Conservation (phyloP, 1,284 basidiomycete genomes). For the Macrocystidia cucumis region DNA sequence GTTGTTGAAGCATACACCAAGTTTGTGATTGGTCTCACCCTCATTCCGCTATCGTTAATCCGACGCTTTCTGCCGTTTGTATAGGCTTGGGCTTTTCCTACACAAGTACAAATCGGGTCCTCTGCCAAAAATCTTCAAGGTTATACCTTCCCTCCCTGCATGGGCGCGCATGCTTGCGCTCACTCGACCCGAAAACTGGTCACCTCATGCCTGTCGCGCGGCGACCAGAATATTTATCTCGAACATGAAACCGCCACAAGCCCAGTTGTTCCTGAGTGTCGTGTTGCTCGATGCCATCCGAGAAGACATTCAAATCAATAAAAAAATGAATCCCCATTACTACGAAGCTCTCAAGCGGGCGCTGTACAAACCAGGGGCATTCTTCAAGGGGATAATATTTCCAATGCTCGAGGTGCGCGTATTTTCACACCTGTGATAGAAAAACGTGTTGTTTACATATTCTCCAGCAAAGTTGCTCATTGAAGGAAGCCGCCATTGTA, state of each 20-base stretch:
- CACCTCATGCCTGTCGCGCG: constrained; percentile 90
- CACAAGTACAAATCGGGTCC: constrained; percentile 93
- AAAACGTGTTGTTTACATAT: constrained; percentile 3
- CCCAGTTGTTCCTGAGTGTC: constrained; percentile 90
- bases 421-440: constrained; percentile 3
- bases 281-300: constrained; percentile 89
- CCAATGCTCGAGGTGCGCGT: constrained; percentile 82
- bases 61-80: constrained; percentile 1
- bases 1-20: constrained; percentile 95
- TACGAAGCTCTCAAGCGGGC: constrained; percentile 91
- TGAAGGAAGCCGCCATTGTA: constrained; percentile 95
- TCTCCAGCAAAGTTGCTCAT: constrained; percentile 64
- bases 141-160: constrained; percentile 91
- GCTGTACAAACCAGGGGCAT: constrained; percentile 95
- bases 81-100: constrained; percentile 81
- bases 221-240: constrained; percentile 96
- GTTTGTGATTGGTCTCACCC: constrained; percentile 54
- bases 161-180: constrained; percentile 97
- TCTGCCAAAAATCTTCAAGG: constrained; percentile 97
- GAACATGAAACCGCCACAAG: constrained; percentile 93
- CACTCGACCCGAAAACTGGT: constrained; percentile 91
- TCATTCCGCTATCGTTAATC: neutral
- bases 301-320: constrained; percentile 83
- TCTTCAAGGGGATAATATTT: constrained; percentile 98
- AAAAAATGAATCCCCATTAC: constrained; percentile 90